A percentile compares a stretch with the other conserved stretches of the same genome.
phyloP scores from a whole-genome alignment of 2,329 filamentous ascomycete species.

The Macrophomina phaseolina region DNA sequence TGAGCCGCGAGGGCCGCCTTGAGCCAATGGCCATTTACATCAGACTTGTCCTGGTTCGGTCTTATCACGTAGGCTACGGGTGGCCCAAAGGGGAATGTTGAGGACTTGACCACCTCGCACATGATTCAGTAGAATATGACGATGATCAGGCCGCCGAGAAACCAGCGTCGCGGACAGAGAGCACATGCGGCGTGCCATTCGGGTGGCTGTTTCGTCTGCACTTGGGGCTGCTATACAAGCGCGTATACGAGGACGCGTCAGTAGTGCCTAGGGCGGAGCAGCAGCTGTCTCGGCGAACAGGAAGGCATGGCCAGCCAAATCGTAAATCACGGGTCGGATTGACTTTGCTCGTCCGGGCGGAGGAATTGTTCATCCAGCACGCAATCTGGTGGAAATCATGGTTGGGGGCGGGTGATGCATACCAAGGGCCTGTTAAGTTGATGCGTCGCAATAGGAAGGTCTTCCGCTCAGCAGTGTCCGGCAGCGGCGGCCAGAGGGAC shows the following conservation, averaged over 20 bases:
- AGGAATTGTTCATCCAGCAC: constrained; percentile 1
- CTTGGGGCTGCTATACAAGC: not conserved
- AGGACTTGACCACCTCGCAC: not conserved
- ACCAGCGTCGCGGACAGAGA: not conserved
- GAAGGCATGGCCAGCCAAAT: not conserved
- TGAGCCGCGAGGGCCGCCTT: not conserved
- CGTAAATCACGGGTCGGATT: not conserved
- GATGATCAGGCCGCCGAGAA: not conserved
- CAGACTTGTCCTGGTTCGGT: constrained; percentile 2
- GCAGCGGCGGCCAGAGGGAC: not conserved
- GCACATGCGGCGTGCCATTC: not conserved
- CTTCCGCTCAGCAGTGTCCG: not conserved
- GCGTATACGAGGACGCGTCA: constrained; percentile 4
- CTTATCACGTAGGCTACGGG: constrained; percentile 7
- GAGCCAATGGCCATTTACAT: not conserved
- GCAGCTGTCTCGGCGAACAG: constrained; percentile 5
- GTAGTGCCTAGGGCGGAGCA: not conserved
- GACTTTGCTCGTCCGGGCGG: not conserved
- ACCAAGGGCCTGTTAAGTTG: not conserved
- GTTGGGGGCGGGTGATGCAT: constrained; percentile 2
- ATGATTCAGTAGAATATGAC: constrained; percentile 11
- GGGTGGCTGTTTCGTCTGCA: not conserved
- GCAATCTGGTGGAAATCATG: constrained; percentile 16
- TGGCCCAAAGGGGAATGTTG: not conserved
- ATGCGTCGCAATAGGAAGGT: constrained; percentile 21